phyloP scores from a whole-genome alignment of 768 basidiomycete genomes.

The Xerocomellus intermedius region DNA sequence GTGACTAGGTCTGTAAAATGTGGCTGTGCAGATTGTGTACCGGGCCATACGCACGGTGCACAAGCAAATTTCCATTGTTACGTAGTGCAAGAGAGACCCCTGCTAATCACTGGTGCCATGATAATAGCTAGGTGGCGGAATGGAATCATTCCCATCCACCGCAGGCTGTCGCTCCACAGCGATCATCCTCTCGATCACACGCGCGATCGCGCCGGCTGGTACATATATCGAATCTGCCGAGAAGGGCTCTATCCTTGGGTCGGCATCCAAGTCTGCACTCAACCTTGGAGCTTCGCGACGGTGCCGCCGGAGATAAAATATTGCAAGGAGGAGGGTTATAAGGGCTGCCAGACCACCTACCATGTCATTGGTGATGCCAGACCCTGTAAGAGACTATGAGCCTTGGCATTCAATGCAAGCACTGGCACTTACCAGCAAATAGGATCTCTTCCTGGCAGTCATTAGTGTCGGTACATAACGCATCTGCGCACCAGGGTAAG shows the following conservation, averaged over 20 bases:
- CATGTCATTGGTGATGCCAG: constrained; percentile 16
- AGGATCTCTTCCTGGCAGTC: constrained; percentile 14
- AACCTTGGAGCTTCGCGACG: neutral
- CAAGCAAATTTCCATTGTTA: too few species aligned
- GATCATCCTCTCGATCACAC: constrained; percentile 22
- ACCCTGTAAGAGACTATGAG: constrained; percentile 8
- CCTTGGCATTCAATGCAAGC: neutral
- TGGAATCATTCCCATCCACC: constrained; percentile 6
- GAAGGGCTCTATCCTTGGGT: constrained; percentile 4
- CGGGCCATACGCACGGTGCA: too few species aligned
- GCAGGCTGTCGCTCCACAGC: constrained; percentile 9
- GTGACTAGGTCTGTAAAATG: neutral
- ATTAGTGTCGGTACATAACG: constrained; percentile 5
- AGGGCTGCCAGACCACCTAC: constrained; percentile 13
- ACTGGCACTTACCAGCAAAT: constrained; percentile 7
- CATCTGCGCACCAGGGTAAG: constrained; percentile 4
- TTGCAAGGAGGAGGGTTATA: neutral
- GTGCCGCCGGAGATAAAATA: constrained; percentile 1
- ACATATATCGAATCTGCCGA: neutral
- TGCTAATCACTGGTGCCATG: neutral
- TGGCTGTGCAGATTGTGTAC: constrained; percentile 27
- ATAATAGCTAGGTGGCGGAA: constrained; percentile 16
- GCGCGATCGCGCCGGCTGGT: constrained; percentile 14
- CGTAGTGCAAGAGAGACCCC: neutral
- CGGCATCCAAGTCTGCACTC: neutral